Conservation (phyloP, 2,329 filamentous ascomycete species). For the Myriosclerotinia duriaeana region DNA sequence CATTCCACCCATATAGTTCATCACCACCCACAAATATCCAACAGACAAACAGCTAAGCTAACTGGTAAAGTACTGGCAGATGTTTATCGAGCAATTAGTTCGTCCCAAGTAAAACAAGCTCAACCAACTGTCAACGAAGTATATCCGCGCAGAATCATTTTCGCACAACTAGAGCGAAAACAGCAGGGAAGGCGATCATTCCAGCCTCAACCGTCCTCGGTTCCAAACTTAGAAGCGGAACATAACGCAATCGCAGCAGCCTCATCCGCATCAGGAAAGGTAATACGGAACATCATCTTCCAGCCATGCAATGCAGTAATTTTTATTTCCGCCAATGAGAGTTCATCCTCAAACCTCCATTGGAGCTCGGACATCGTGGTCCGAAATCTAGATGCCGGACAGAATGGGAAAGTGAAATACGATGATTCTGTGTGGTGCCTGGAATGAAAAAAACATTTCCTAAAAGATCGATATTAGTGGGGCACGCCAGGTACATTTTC, state of each 20-base stretch:
- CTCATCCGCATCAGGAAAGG: slow-evolving; percentile 13
- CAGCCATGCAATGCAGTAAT: slow-evolving; percentile 12
- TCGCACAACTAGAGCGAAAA: not conserved
- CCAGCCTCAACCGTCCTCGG: slow-evolving; percentile 6
- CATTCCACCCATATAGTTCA: no score
- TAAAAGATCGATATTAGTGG: slow-evolving; percentile 4
- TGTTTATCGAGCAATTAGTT: not conserved
- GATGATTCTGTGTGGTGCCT: not conserved
- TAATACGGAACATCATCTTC: slow-evolving; percentile 27
- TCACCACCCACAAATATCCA: no score
- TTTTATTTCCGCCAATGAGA: slow-evolving; percentile 5
- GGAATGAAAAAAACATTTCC: not conserved
- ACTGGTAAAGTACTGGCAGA: not conserved
- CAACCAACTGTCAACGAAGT: not conserved
- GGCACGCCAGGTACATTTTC: not conserved
- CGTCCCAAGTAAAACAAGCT: not conserved
- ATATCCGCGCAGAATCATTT: not conserved
- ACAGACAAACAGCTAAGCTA: no score
- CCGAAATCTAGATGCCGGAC: slow-evolving; percentile 4
- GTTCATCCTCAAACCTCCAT: not conserved
- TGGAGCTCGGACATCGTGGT: not conserved
- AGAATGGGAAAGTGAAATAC: not conserved
- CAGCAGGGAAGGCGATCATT: not conserved
- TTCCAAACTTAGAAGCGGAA: slow-evolving; percentile 16
- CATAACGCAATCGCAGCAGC: slow-evolving; percentile 13